These are phyloP conservation scores for Talaromyces islandicus DNA, from an alignment of 2,329 filamentous ascomycete species.

Conservation along the genomic window DNA sequence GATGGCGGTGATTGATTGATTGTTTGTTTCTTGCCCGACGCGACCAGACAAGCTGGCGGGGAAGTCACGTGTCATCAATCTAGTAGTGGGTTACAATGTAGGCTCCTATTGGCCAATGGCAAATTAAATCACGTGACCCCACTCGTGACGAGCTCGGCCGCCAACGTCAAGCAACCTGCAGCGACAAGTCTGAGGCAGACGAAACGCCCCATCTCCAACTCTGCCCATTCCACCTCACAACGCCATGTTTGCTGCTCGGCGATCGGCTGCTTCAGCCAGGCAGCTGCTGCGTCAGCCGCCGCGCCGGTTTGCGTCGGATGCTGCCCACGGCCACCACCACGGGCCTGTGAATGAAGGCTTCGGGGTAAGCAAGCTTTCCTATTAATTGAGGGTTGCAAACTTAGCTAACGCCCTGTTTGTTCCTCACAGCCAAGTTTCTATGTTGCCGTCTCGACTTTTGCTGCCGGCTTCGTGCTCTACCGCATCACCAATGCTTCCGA, in stretches of 20 bases:
- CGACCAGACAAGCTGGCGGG: not conserved
- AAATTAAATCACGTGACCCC: not conserved
- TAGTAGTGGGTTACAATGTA: not conserved
- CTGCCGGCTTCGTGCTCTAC: slow-evolving; percentile 38
- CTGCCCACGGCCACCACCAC: slow-evolving; percentile 29
- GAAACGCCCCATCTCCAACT: slow-evolving; percentile 13
- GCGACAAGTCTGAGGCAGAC: not conserved
- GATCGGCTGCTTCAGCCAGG: slow-evolving; percentile 29
- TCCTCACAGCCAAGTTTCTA: slow-evolving; percentile 42
- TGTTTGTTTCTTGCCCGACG: not conserved
- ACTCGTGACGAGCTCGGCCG: not conserved
- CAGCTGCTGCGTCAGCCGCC: slow-evolving; percentile 35
- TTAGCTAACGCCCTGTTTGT: not conserved
- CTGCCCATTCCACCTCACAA: slow-evolving; percentile 10
- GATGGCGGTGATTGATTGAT: not conserved
- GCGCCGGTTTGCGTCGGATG: slow-evolving; percentile 39
- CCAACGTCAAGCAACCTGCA: slow-evolving; percentile 1
- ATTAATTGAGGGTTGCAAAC: not conserved
- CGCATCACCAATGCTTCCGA: slow-evolving; percentile 28
- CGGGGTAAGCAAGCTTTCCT: slow-evolving; percentile 32
- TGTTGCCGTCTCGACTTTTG: slow-evolving; percentile 37
- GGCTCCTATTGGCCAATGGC: not conserved
- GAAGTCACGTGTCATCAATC: not conserved
- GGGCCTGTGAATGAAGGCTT: slow-evolving; percentile 42
- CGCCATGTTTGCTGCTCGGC: slow-evolving; percentile 38